Conservation (phyloP, 73 alveolate genomes). For the Tetrahymena malaccensis region DNA sequence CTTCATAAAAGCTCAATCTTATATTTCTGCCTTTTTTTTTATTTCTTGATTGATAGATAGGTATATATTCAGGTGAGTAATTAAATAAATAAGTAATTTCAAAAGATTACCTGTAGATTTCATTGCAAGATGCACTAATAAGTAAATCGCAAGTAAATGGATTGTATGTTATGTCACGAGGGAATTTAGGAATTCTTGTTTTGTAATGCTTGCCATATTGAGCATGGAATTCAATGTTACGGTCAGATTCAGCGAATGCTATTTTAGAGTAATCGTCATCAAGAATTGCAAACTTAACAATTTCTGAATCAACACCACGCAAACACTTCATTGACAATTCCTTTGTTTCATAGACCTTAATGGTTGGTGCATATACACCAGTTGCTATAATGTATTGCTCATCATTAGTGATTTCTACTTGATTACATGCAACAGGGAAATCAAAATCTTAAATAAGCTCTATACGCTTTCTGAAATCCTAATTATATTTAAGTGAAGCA, state of each 20-base stretch:
- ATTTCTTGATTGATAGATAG: too few relatives aligned
- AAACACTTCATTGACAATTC: conserved; percentile 69
- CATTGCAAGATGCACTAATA: conserved; percentile 63
- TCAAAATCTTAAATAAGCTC: conserved; percentile 68
- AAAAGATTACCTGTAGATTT: conserved; percentile 12
- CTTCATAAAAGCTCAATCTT: too few relatives aligned
- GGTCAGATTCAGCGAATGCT: conserved; percentile 65
- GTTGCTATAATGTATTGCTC: conserved; percentile 70
- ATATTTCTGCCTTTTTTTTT: too few relatives aligned
- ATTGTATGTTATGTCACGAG: conserved; percentile 65
- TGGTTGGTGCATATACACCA: conserved; percentile 60
- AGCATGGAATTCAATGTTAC: conserved; percentile 77
- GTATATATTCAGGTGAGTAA: too few relatives aligned
- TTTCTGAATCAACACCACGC: conserved; percentile 72
- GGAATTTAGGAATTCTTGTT: conserved; percentile 74
- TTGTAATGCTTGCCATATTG: conserved; percentile 75
- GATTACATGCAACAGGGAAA: conserved; percentile 49
- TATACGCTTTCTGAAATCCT: conserved; percentile 47
- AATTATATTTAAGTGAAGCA: conserved; percentile 52
- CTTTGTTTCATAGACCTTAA: conserved; percentile 55
- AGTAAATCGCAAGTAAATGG: conserved; percentile 64
- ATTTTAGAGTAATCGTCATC: conserved; percentile 67
- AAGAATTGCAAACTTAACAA: conserved; percentile 57
- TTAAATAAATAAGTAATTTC: too few relatives aligned
- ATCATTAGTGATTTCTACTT: conserved; percentile 71